These are phyloP conservation scores for Corymbia calophylla DNA, from an alignment of 441 rosid species.

Conservation along the genomic window DNA sequence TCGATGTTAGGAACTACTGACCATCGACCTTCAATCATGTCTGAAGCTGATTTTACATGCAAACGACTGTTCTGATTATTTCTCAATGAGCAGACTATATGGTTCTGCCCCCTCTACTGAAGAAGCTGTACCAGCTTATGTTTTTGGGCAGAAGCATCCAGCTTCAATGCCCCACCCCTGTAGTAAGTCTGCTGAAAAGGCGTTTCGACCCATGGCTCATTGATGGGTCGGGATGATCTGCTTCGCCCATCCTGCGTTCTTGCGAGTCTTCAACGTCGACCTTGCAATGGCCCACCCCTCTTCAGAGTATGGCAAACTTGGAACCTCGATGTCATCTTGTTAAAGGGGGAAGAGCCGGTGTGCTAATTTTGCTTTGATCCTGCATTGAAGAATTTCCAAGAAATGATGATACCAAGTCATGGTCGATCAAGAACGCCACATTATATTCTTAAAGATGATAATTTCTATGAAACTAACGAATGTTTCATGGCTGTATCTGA, in stretches of 20 bases:
- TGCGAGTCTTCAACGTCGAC: conserved; percentile 17
- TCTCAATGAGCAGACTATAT: no score
- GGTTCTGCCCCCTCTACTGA: no score
- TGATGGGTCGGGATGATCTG: conserved; percentile 65
- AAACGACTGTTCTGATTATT: no score
- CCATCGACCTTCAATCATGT: no score
- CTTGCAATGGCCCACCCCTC: conserved; percentile 50
- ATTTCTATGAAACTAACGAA: neutral
- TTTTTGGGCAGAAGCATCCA: no score
- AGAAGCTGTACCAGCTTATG: no score
- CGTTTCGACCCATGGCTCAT: conserved; percentile 88
- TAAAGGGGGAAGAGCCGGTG: conserved; percentile 70
- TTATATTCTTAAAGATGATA: no score
- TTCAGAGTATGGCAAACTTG: conserved; percentile 55
- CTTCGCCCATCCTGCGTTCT: conserved; percentile 15
- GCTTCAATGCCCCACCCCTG: no score
- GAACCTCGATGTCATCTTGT: conserved; percentile 80
- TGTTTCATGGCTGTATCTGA: neutral
- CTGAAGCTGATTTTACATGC: no score
- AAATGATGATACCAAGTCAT: neutral
- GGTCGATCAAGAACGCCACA: neutral
- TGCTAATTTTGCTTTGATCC: conserved; percentile 70
- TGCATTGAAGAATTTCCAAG: neutral
- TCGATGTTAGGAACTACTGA: no score
- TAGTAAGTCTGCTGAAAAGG: conserved; percentile 23